phyloP scores from a whole-genome alignment of 371 early-diverging fungal species.

The Mortierella sp. region DNA sequence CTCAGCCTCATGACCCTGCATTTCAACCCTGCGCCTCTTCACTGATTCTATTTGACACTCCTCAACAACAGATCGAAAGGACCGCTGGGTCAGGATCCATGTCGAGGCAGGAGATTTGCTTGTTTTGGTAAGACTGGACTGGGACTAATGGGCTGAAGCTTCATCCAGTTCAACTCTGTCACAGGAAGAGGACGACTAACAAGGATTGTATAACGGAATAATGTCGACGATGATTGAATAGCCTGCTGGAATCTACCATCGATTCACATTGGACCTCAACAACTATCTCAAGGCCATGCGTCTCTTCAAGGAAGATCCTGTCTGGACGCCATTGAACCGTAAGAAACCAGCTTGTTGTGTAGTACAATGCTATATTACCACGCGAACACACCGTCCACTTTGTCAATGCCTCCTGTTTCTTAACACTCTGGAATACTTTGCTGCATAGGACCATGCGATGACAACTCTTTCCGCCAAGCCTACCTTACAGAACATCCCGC shows the following conservation, averaged over 20 bases:
- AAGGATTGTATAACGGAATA: too few relatives aligned
- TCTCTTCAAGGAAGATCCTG: conserved; percentile 93
- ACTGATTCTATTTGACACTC: too few relatives aligned
- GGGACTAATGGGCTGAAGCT: too few relatives aligned
- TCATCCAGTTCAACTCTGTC: too few relatives aligned
- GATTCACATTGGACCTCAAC: conserved; percentile 88
- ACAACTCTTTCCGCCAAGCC: conserved; percentile 52
- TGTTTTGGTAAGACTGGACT: conserved; percentile 71
- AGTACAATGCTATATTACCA: too few relatives aligned
- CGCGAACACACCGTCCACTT: too few relatives aligned
- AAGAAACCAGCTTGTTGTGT: too few relatives aligned
- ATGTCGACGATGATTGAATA: too few relatives aligned
- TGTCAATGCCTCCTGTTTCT: not conserved
- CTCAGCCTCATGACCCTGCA: not conserved
- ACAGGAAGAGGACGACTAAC: too few relatives aligned
- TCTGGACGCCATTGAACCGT: conserved; percentile 95
- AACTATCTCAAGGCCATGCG: conserved; percentile 93
- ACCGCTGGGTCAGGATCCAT: conserved; percentile 92
- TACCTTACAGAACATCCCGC: conserved; percentile 50
- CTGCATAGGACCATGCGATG: conserved; percentile 55
- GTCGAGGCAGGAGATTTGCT: conserved; percentile 86
- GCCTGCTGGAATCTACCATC: conserved; percentile 97
- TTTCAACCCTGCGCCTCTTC: not conserved
- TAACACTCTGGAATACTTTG: not conserved
- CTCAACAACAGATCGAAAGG: conserved; percentile 68